A percentile compares a stretch with the other conserved stretches of the same genome.
Evolutionary conservation across 148 eudicot species (phyloP).

Genomic region (Hydrangea macrophylla): DNA sequence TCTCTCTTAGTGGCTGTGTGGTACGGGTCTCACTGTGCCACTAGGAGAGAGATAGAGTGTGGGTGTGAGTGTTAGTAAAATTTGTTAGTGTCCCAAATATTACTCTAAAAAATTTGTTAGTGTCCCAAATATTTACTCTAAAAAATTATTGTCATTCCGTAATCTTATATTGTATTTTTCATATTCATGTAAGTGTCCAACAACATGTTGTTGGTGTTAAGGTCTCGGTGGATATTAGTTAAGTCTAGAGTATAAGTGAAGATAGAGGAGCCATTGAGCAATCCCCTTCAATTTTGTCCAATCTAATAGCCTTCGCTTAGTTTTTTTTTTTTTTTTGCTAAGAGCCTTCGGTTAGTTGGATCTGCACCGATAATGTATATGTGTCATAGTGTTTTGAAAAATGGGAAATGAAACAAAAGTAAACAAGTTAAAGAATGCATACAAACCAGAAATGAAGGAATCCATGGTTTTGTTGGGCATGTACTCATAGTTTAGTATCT

Average conservation of each 20-base stretch:
- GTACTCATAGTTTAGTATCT: background rate
- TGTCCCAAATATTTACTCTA: too few relatives aligned
- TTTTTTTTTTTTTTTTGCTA: too few relatives aligned
- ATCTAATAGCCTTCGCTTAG: background rate
- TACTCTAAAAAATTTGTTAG: too few relatives aligned
- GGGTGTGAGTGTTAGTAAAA: too few relatives aligned
- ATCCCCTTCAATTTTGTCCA: background rate
- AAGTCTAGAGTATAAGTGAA: background rate
- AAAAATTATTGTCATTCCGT: background rate
- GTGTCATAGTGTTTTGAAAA: too few relatives aligned
- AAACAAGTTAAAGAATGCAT: background rate
- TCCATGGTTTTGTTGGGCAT: slow-evolving; percentile 2
- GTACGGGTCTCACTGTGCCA: too few relatives aligned
- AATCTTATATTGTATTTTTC: background rate
- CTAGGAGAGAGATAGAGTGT: too few relatives aligned
- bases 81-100: too few relatives aligned
- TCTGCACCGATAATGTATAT: background rate
- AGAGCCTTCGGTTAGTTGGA: too few relatives aligned
- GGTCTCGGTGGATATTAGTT: background rate
- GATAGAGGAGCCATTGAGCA: background rate
- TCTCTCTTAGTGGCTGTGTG: too few relatives aligned
- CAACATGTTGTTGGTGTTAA: background rate
- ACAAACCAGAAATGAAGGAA: slow-evolving; percentile 4
- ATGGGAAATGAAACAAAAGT: background rate
- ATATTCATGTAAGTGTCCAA: background rate